A percentile compares a stretch with the other conserved stretches of the same genome.
Evolutionary conservation across 768 basidiomycete genomes (phyloP).

Genomic region (Sporobolomyces phaffii): DNA sequence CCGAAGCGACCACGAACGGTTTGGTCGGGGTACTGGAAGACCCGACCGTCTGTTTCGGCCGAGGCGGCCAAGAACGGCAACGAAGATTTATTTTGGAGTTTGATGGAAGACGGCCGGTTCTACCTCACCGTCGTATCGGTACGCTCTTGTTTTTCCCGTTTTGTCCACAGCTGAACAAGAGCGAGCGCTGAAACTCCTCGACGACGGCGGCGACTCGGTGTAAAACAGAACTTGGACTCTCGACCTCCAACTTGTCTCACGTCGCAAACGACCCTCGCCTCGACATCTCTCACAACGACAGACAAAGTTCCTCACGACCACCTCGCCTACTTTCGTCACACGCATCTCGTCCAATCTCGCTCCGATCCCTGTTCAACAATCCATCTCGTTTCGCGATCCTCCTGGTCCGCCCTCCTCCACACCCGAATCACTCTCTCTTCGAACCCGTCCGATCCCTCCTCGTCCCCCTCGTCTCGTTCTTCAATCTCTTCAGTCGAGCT

Average conservation of each 20-base stretch:
- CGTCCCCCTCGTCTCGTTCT: background rate
- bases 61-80: background rate
- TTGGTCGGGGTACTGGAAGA: slow-evolving; percentile 22
- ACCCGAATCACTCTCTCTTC: background rate
- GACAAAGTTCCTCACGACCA: background rate
- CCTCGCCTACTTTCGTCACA: slow-evolving; percentile 13
- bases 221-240: slow-evolving; percentile 37
- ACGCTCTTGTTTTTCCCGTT: background rate
- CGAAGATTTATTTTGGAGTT: slow-evolving; percentile 30
- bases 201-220: no score
- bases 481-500: background rate
- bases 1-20: background rate
- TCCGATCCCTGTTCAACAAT: background rate
- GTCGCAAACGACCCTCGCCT: background rate
- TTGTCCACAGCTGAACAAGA: no score
- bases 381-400: slow-evolving; percentile 11
- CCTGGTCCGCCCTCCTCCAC: slow-evolving; percentile 9
- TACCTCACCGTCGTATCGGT: slow-evolving; percentile 29
- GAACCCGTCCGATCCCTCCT: background rate
- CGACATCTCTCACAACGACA: background rate
- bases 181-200: no score
- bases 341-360: slow-evolving; percentile 19
- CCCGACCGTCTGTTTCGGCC: background rate
- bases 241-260: slow-evolving; percentile 39
- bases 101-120: slow-evolving; percentile 29